Evolutionary conservation across 352 stramenopile species (phyloP).

Genomic region (Globisporangium abappressorium): DNA sequence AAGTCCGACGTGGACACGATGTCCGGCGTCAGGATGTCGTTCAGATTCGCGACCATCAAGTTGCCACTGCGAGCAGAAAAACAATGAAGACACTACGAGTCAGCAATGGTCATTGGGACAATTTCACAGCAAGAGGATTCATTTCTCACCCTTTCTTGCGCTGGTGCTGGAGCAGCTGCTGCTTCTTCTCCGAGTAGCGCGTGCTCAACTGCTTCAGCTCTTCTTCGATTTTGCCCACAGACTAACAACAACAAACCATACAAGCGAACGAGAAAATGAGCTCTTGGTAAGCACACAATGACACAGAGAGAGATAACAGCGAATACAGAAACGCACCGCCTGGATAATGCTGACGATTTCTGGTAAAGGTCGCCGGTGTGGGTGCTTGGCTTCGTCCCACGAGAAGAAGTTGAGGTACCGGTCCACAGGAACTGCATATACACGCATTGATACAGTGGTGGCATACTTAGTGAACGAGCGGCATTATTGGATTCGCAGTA

Average conservation of each 20-base stretch:
- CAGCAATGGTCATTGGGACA: neutral
- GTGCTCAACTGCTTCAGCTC: slow-evolving; percentile 94
- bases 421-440: slow-evolving; percentile 79
- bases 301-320: neutral
- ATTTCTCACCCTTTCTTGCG: slow-evolving; percentile 88
- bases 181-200: slow-evolving; percentile 94
- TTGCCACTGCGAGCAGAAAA: slow-evolving; percentile 64
- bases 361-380: slow-evolving; percentile 93
- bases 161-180: slow-evolving; percentile 85
- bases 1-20: slow-evolving; percentile 89
- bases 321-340: slow-evolving; percentile 40
- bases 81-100: neutral
- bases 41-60: slow-evolving; percentile 93
- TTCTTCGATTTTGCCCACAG: slow-evolving; percentile 94
- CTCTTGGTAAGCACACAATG: neutral
- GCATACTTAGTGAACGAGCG: neutral
- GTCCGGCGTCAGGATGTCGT: slow-evolving; percentile 91
- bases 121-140: neutral
- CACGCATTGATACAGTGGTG: neutral
- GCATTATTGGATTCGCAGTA: neutral
- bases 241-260: slow-evolving; percentile 33
- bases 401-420: slow-evolving; percentile 97
- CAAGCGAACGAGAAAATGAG: slow-evolving; percentile 9
- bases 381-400: slow-evolving; percentile 98
- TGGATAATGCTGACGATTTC: slow-evolving; percentile 96